Base-by-base conservation (phyloP, 768 basidiomycete genomes). In the Epithele typhae region DNA sequence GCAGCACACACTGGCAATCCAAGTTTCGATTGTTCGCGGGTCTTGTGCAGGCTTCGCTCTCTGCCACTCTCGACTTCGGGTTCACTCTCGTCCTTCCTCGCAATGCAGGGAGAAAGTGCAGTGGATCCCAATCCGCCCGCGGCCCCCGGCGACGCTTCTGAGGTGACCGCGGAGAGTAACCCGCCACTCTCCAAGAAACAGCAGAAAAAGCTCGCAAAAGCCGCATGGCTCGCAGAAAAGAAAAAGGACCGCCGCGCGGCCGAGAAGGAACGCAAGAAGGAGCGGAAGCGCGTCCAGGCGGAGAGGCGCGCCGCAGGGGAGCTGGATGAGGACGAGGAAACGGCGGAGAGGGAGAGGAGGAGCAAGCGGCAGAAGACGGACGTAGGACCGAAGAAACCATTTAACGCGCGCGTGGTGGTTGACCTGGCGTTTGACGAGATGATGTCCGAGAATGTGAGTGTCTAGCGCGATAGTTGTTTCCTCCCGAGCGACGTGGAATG, bases 371-470 rank as follows among this genome's bases (percentile, higher is more conserved):
- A 37, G 57, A 65, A 21, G 53, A 59, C 46, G 53, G 60, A 36
- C 58, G 8, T 30, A 30, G 63, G 56, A 6, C 57, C 59, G 37
- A 46, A 51, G 46, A 50, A 45, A 27, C 50, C 59, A 45, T 60
- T 67, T 48, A 74, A 78, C 5, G 89, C 86, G 18, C 76, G 74
- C 48, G 75, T 92, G 3, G 79, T 91, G 25, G 64, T 98, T 17
- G 96, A 99, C 68, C 73, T 97, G 15, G 91, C 84, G 8, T 97
- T 96, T 63, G 94, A 98, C 62, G 79, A 93, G 36, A 72, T 83
- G 67, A 97, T 98, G 95, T 81, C 72, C 47, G 92, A 95, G 52
- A 91, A 93, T 72, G 93, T 94, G 64, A 55, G 83, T 65, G 22
- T 12, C 12, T 9, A 32, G 9, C 30, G 15, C 9, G 30, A 32